These are phyloP conservation scores for Yarrowia sp. DNA, from an alignment of 805 yeast species.

Conservation along the genomic window DNA sequence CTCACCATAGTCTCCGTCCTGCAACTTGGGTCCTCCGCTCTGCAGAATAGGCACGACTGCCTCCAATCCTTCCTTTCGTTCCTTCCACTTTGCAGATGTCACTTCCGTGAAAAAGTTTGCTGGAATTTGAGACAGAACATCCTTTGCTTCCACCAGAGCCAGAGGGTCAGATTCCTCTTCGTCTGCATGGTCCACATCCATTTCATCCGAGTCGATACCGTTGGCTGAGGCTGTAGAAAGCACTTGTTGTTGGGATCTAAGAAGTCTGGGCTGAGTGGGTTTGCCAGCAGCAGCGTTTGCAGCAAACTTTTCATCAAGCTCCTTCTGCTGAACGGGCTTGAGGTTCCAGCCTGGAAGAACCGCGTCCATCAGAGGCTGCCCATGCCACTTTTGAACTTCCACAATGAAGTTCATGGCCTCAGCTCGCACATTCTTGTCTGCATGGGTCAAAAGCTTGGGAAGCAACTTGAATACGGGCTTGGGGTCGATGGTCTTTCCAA, in stretches of 20 bases:
- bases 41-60: conserved; percentile 46
- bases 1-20: conserved; percentile 60
- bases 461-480: conserved; percentile 54
- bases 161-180: conserved; percentile 57
- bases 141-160: conserved; percentile 66
- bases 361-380: conserved; percentile 54
- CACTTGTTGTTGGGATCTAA: conserved; percentile 52
- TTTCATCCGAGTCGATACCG: conserved; percentile 28
- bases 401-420: conserved; percentile 69
- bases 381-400: conserved; percentile 71
- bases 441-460: conserved; percentile 73
- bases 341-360: conserved; percentile 55
- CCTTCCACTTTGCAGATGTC: conserved; percentile 79
- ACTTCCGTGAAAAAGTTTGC: conserved; percentile 53
- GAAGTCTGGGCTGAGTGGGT: conserved; percentile 50
- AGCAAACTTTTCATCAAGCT: conserved; percentile 65
- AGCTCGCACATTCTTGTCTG: conserved; percentile 80
- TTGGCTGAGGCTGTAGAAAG: conserved; percentile 35
- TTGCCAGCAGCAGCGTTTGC: conserved; percentile 39
- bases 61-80: conserved; percentile 79
- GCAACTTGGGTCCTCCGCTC: conserved; percentile 47
- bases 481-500: conserved; percentile 64
- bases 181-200: conserved; percentile 25
- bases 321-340: conserved; percentile 91
- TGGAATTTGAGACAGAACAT: conserved; percentile 65